Evolutionary conservation across 305 asterid genomes (phyloP).

Genomic region (Solanum hybrid): DNA sequence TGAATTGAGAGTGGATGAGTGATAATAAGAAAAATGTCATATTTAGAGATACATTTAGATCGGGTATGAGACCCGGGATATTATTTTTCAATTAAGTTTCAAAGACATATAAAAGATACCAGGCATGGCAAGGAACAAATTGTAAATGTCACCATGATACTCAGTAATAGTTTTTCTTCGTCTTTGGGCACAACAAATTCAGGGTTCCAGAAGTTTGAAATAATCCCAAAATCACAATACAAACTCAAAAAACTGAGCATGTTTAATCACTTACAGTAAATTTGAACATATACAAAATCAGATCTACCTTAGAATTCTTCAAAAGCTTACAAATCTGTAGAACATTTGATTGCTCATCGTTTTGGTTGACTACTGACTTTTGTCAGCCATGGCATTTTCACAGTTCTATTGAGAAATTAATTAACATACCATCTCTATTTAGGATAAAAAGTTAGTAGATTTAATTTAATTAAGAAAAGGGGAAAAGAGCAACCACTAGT

Average conservation of each 20-base stretch:
- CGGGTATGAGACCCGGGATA: background rate
- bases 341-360: background rate
- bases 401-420: background rate
- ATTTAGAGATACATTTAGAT: background rate
- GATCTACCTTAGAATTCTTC: background rate
- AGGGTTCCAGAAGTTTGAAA: background rate
- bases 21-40: background rate
- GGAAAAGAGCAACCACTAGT: background rate
- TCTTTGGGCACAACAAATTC: background rate
- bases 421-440: background rate
- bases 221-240: background rate
- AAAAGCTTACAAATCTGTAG: background rate
- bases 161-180: background rate
- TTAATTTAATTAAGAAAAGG: background rate
- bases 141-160: background rate
- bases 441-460: background rate
- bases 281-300: background rate
- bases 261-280: background rate
- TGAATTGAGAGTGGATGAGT: background rate
- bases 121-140: background rate
- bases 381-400: slow-evolving; percentile 4
- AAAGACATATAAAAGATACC: background rate
- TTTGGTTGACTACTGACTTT: background rate
- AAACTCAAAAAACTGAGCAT: background rate
- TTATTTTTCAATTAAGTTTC: background rate